phyloP scores from a whole-genome alignment of 805 yeast species.

The Candida ficus region DNA sequence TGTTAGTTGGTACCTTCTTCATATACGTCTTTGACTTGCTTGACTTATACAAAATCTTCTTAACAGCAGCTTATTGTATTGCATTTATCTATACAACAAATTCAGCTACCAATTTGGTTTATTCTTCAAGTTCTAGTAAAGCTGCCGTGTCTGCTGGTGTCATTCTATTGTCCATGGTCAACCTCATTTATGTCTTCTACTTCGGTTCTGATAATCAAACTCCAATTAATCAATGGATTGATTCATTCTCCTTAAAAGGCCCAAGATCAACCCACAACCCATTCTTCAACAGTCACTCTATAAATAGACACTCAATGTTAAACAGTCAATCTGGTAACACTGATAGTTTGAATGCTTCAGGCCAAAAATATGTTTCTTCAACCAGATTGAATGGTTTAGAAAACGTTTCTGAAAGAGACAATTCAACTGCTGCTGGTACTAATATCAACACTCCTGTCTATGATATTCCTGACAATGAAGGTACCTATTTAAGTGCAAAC shows the following conservation, averaged over 20 bases:
- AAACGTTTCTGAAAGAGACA: constrained; percentile 32
- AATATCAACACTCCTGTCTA: constrained; percentile 14
- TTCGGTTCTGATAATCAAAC: constrained; percentile 88
- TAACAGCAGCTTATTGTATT: constrained; percentile 41
- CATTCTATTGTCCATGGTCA: constrained; percentile 73
- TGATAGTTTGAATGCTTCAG: constrained; percentile 14
- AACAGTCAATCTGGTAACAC: background rate
- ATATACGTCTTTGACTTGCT: constrained; percentile 58
- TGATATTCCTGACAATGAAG: constrained; percentile 14
- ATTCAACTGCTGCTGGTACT: constrained; percentile 1
- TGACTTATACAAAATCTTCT: constrained; percentile 58
- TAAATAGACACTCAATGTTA: constrained; percentile 8
- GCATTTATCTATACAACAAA: constrained; percentile 85
- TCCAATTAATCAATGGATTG: constrained; percentile 80
- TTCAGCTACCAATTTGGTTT: constrained; percentile 75
- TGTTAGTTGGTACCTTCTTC: constrained; percentile 45
- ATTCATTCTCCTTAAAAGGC: constrained; percentile 65
- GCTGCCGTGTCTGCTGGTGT: constrained; percentile 94
- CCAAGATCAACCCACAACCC: constrained; percentile 32
- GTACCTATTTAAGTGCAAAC: constrained; percentile 18
- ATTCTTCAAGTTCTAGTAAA: constrained; percentile 54
- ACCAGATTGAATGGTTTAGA: constrained; percentile 59
- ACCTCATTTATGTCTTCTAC: constrained; percentile 80
- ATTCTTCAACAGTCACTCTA: constrained; percentile 13
- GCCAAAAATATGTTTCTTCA: constrained; percentile 38